Evolutionary conservation across 352 stramenopile genomes (phyloP).

Genomic region (Phytophthora nicotianae): DNA sequence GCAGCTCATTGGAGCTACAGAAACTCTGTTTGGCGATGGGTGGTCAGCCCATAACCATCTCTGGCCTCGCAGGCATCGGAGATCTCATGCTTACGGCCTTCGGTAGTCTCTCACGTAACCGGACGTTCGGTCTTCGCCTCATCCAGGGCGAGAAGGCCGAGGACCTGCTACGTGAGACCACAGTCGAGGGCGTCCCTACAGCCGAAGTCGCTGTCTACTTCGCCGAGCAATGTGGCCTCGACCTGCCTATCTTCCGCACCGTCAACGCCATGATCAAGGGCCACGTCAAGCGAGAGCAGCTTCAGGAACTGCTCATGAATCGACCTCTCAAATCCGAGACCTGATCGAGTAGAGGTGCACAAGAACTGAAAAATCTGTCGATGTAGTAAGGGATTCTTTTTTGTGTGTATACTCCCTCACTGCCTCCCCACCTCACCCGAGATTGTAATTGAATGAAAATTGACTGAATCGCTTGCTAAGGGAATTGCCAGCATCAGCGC

Average conservation of each 20-base stretch:
- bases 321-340: constrained; percentile 79
- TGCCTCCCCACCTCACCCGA: constrained; percentile 38
- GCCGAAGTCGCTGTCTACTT: constrained; percentile 93
- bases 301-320: constrained; percentile 84
- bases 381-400: constrained; percentile 18
- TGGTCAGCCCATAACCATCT: constrained; percentile 94
- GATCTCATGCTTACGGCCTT: constrained; percentile 98
- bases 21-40: constrained; percentile 95
- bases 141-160: constrained; percentile 92
- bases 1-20: constrained; percentile 96
- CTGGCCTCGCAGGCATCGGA: constrained; percentile 91
- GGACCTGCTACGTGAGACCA: constrained; percentile 93
- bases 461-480: constrained; percentile 89
- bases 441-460: constrained; percentile 91
- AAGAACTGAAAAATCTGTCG: constrained; percentile 48
- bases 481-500: constrained; percentile 58
- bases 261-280: constrained; percentile 89
- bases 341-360: too few relatives aligned
- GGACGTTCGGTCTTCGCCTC: constrained; percentile 94
- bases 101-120: constrained; percentile 95
- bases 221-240: constrained; percentile 88
- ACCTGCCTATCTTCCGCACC: constrained; percentile 91
- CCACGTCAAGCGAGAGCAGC: constrained; percentile 70
- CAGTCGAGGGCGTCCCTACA: constrained; percentile 95
- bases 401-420: constrained; percentile 19